Evolutionary conservation across 2,329 filamentous ascomycete species (phyloP).

Genomic region (Paraphoma sp.): DNA sequence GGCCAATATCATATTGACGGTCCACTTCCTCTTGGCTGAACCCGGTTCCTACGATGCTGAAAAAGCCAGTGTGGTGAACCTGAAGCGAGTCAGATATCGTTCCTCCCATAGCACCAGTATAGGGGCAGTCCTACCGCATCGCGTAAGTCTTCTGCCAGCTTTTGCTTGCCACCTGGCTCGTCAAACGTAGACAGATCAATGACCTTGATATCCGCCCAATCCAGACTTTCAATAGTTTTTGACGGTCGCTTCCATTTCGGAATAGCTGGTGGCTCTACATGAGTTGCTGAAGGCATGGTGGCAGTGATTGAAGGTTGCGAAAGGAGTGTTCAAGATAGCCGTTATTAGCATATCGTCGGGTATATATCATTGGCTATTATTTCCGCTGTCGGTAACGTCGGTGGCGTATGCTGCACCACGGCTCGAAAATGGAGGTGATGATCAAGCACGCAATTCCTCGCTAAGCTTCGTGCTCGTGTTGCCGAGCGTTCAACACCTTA

Average conservation of each 20-base stretch:
- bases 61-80: slow-evolving; percentile 40
- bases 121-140: slow-evolving; percentile 53
- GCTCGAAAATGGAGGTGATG: slow-evolving; percentile 10
- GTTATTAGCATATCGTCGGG: background rate
- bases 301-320: background rate
- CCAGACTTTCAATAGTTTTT: slow-evolving; percentile 30
- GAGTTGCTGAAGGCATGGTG: slow-evolving; percentile 32
- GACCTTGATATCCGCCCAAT: slow-evolving; percentile 39
- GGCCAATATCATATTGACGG: slow-evolving; percentile 41
- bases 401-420: slow-evolving; percentile 10
- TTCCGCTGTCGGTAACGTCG: background rate
- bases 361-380: slow-evolving; percentile 2
- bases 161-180: slow-evolving; percentile 60
- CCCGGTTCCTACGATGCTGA: slow-evolving; percentile 38
- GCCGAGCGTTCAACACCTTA: slow-evolving; percentile 4
- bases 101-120: background rate
- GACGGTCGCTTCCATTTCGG: slow-evolving; percentile 35
- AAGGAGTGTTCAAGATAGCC: too few species aligned
- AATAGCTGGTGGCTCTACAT: slow-evolving; percentile 18
- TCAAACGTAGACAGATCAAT: slow-evolving; percentile 59
- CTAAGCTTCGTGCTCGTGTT: slow-evolving; percentile 27
- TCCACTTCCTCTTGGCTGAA: slow-evolving; percentile 38
- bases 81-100: slow-evolving; percentile 8
- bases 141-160: slow-evolving; percentile 60
- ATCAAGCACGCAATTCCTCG: slow-evolving; percentile 32